These are phyloP conservation scores for Sphagnum fallax DNA, from an alignment of 228 moss, liverwort and hornwort species.

Conservation along the genomic window DNA sequence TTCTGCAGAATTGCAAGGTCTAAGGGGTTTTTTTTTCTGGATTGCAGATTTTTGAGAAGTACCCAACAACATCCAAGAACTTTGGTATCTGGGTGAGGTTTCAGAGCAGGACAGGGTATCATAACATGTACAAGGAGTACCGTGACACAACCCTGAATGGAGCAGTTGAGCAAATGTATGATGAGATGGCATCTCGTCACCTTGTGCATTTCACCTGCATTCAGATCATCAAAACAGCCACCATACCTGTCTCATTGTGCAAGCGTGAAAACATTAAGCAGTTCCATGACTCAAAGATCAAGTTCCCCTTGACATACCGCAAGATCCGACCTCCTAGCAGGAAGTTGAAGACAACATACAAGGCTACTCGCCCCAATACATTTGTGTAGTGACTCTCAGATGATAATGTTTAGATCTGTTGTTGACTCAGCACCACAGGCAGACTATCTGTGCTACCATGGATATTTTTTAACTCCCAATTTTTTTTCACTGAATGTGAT, in stretches of 20 bases:
- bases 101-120: conserved; percentile 89
- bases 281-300: conserved; percentile 68
- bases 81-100: conserved; percentile 94
- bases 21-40: not conserved
- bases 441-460: too few relatives aligned
- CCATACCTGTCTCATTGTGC: conserved; percentile 72
- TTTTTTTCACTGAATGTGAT: too few relatives aligned
- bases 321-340: conserved; percentile 49
- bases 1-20: not conserved
- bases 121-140: conserved; percentile 99
- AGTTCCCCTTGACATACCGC: conserved; percentile 73
- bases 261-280: conserved; percentile 91
- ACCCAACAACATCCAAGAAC: conserved; percentile 92
- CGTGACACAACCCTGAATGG: conserved; percentile 80
- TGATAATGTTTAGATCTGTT: too few relatives aligned
- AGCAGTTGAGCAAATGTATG: conserved; percentile 96
- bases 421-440: too few relatives aligned
- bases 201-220: conserved; percentile 86
- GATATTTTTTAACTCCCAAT: too few relatives aligned
- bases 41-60: conserved; percentile 80
- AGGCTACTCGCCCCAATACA: conserved; percentile 79
- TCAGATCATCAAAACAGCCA: conserved; percentile 95
- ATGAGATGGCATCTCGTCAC: conserved; percentile 96
- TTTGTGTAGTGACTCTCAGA: conserved; percentile 26
- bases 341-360: conserved; percentile 80